phyloP scores from a whole-genome alignment of 2,329 filamentous ascomycete species.

The Epichloe scottii region DNA sequence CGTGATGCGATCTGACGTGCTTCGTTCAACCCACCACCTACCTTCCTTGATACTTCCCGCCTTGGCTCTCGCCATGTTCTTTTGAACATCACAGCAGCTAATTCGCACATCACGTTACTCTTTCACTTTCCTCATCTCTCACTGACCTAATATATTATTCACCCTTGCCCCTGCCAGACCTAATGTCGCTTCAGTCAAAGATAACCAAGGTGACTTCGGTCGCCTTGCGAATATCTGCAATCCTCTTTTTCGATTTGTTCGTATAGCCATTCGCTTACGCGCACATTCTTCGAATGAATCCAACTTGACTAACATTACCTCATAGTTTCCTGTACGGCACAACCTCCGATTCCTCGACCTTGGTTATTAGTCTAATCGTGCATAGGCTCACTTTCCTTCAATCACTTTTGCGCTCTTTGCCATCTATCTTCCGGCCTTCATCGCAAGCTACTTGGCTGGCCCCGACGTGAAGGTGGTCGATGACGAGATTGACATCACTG shows the following conservation, averaged over 20 bases:
- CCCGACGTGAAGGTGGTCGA: conserved; percentile 46
- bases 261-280: conserved; percentile 7
- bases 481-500: conserved; percentile 44
- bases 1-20: not conserved
- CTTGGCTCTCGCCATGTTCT: not conserved
- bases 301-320: conserved; percentile 6
- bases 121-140: not conserved
- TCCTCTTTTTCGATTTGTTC: conserved; percentile 26
- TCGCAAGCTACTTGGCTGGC: conserved; percentile 43
- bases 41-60: not conserved
- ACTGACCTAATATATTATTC: not conserved
- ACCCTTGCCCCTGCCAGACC: not conserved
- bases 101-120: not conserved
- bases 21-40: not conserved
- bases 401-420: conserved; percentile 49
- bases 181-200: conserved; percentile 15
- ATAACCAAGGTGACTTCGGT: conserved; percentile 24
- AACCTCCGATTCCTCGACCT: not conserved
- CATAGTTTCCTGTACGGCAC: conserved; percentile 24
- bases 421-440: conserved; percentile 52
- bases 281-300: not conserved
- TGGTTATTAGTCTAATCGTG: conserved; percentile 5
- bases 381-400: conserved; percentile 32
- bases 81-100: not conserved
- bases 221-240: conserved; percentile 23